Base-by-base conservation (phyloP, 2,329 filamentous ascomycete species). In the Beauveria scarabaeidicola region DNA sequence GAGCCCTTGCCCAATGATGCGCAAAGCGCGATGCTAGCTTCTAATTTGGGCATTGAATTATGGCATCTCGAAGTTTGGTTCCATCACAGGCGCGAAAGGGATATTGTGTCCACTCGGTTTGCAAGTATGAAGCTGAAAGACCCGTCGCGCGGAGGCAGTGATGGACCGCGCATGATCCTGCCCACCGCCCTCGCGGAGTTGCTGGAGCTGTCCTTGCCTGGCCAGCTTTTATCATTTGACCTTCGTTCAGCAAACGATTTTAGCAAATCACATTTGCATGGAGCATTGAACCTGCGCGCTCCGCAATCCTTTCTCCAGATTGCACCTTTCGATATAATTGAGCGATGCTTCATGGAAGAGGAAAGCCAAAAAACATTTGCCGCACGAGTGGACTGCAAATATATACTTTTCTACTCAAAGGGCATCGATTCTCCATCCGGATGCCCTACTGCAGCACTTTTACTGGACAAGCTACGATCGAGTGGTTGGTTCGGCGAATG, bases 1-100 rank as follows among this genome's bases (percentile, higher is more conserved):
- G 74, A 81, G 29, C 72, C 78, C 2, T 67, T 75, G 1, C 81
- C 81, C 2, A 80, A 73, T 46, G 73, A 80, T 51, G 77, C 75
- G 1, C 75, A 81, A 44, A 77, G 77, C 40, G 79, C 80, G 44
- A 79, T 81, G 65, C 71, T 82, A 46, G 80, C 81, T 10, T 83
- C 81, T 0, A 83, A 78, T 44, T 68, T 83, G 2, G 78, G 78
- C 15, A 76, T 81, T 25, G 79, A 82, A 59, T 73, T 75, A 3
- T 69, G 72, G 52, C 78, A 82, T 62, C 74, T 84, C 29, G 75
- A 81, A 60, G 74, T 80, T 58, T 84, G 81, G 81, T 83, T 82
- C 65, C 75, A 80, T 61, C 78, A 81, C 61, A 77, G 80, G 21
- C 75, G 79, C 32, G 75, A 81, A 53, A 75, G 75, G 52, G 78